Evolutionary conservation across 75 land plant genomes (phyloP).

Genomic region (Cryptomeria japonica): DNA sequence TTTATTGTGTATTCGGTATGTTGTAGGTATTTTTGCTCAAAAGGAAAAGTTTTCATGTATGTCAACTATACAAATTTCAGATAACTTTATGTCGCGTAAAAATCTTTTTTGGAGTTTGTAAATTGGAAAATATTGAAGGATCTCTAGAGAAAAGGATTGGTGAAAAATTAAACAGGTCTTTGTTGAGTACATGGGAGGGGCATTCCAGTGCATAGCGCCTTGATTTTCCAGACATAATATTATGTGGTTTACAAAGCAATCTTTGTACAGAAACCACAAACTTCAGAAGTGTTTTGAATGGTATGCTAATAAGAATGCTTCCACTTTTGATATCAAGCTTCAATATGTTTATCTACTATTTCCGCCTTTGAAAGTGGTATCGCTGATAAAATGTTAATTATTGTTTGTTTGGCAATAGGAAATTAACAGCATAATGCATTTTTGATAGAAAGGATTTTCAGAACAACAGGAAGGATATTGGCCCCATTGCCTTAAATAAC

Average conservation of each 20-base stretch:
- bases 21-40: neutral
- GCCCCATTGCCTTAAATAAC: no score
- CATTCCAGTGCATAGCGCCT: neutral
- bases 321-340: no score
- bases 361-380: no score
- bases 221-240: neutral
- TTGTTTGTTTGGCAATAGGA: no score
- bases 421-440: no score
- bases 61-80: neutral
- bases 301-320: no score
- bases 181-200: no score
- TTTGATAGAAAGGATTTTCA: no score
- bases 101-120: conserved; percentile 6
- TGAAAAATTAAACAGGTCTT: neutral
- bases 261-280: neutral
- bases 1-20: neutral
- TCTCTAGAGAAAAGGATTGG: conserved; percentile 19
- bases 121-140: conserved; percentile 7
- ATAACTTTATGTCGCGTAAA: conserved; percentile 11
- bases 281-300: no score
- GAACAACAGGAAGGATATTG: no score
- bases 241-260: neutral
- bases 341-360: no score
- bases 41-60: neutral
- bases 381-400: no score